These are phyloP conservation scores for Trichophyton benhamiae DNA, from an alignment of 2,329 filamentous ascomycete genomes.

Conservation along the genomic window DNA sequence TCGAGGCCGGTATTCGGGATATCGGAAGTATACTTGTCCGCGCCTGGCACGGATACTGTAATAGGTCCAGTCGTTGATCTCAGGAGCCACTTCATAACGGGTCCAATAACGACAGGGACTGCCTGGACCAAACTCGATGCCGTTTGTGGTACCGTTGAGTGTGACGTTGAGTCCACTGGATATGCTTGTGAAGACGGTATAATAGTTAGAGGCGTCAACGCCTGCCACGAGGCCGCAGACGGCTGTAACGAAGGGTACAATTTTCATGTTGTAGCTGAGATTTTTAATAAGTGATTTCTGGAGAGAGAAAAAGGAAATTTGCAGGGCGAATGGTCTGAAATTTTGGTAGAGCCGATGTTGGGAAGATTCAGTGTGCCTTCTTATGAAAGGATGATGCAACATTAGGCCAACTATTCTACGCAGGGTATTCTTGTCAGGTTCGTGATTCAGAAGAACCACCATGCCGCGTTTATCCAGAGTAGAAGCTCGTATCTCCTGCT, in stretches of 20 bases:
- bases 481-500: background rate
- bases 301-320: too few species aligned
- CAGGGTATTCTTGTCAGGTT: background rate
- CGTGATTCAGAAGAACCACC: background rate
- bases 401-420: background rate
- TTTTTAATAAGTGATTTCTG: too few species aligned
- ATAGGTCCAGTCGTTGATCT: background rate
- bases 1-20: background rate
- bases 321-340: too few species aligned
- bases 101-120: background rate
- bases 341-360: too few species aligned
- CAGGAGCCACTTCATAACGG: background rate
- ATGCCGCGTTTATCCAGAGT: background rate
- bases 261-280: too few species aligned
- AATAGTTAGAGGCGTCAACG: background rate
- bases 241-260: too few species aligned
- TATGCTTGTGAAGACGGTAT: background rate
- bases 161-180: background rate
- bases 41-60: background rate
- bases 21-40: background rate
- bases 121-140: background rate
- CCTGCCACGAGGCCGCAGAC: background rate
- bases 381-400: background rate
- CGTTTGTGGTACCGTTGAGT: background rate
- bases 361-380: too few species aligned